Base-by-base conservation (phyloP, 768 basidiomycete genomes). In the Hysterangium stoloniferum region DNA sequence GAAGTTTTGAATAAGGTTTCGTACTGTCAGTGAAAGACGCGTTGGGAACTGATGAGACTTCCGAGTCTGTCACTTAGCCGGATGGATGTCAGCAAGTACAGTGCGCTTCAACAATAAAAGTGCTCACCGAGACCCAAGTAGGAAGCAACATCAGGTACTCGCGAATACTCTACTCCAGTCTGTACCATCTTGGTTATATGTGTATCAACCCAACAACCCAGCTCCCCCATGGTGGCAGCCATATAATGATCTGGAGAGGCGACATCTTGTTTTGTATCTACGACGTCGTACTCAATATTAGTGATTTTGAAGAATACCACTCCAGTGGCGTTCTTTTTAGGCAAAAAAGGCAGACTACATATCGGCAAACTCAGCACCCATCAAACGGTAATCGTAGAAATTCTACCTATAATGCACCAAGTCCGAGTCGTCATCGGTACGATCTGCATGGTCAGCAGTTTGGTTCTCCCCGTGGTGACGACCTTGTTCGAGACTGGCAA, bases 181-280 rank as follows among this genome's bases (percentile, higher is more conserved):
- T 94, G 88, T 6, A 86, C 64, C 59, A 97, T 78, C 47, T 80
- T 79, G 17, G 95, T 95, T 6, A 74, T 61, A 1, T 71, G 62
- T 1, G 81, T 66, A 58, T 97, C 89, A 17, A 96, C 73, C 76
- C 86, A 87, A 59, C 86, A 94, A 0, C 95, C 95, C 15, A 93
- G 62, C 58, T 88, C 80, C 4, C 86, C 87, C 17, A 74, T 63
- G 0, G 74, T 72, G 1, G 74, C 74, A 13, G 79, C 77, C 20
- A 75, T 68, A 56, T 79, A 76, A 5, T 76, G 62, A 54, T 82
- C 79, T 19, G 66, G 64, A 31, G 54, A 60, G 28, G 56, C 63
- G 33, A 52, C 56, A 28, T 65, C 64, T 34, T 67, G 63, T n/a
- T 61, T 64, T 29, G 72, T 65, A 8, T 68, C 58, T 5, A 79